These are phyloP conservation scores for Sphagnurus paluster DNA, from an alignment of 1,284 basidiomycete species.

Conservation along the genomic window DNA sequence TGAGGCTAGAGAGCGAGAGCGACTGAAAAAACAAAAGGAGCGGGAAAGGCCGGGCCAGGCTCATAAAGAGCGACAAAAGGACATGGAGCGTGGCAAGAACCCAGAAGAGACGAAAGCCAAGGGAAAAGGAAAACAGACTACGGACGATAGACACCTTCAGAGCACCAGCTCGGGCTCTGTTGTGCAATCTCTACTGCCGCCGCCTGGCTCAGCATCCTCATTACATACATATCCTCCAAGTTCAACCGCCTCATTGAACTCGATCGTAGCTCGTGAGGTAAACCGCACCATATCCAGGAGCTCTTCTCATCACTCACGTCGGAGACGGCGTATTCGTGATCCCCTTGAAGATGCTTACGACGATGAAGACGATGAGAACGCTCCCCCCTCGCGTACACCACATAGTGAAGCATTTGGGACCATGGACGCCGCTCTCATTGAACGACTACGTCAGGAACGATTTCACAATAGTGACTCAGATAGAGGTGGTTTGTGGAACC, in stretches of 20 bases:
- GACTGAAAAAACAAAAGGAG: conserved; percentile 21
- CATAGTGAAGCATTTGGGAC: conserved; percentile 74
- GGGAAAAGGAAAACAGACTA: conserved; percentile 11
- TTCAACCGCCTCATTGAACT: conserved; percentile 12
- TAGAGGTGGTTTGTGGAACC: conserved; percentile 19
- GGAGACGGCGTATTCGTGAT: conserved; percentile 25
- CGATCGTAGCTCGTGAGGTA: conserved; percentile 19
- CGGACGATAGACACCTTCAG: conserved; percentile 13
- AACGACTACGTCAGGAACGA: conserved; percentile 42
- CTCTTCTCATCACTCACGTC: conserved; percentile 21
- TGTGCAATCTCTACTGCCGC: conserved; percentile 10
- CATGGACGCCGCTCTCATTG: conserved; percentile 60
- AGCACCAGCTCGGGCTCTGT: conserved; percentile 7
- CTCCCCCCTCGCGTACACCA: conserved; percentile 54
- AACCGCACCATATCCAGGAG: conserved; percentile 20
- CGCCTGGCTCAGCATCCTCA: conserved; percentile 19
- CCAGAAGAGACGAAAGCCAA: conserved; percentile 14
- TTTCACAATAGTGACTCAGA: conserved; percentile 21
- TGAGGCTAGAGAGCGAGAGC: conserved; percentile 26
- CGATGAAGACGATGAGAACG: conserved; percentile 37
- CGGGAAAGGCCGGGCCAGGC: conserved; percentile 22
- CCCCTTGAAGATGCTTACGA: conserved; percentile 26
- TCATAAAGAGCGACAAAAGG: conserved; percentile 23
- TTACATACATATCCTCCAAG: conserved; percentile 19
- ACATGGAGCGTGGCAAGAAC: conserved; percentile 22